A percentile compares a stretch with the other conserved stretches of the same genome.
Conservation (phyloP, 352 stramenopile genomes). For the Phytophthora lateralis region DNA sequence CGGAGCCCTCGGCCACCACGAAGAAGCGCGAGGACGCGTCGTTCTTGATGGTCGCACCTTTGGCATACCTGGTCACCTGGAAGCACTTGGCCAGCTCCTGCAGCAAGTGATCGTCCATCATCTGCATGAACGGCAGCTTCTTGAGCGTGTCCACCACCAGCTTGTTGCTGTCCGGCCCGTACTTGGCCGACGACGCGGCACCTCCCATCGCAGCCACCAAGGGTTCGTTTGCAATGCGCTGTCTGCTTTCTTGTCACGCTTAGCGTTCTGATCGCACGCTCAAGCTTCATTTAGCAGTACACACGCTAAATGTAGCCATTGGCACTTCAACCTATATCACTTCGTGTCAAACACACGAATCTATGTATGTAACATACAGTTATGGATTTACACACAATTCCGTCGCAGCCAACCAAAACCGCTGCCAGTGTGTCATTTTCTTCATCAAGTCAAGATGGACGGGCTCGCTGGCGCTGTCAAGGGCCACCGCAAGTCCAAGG, state of each 20-base stretch:
- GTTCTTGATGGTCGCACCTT: slow-evolving; percentile 52
- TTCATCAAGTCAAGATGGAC: slow-evolving; percentile 35
- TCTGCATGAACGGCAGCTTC: slow-evolving; percentile 68
- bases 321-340: slow-evolving; percentile 15
- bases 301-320: background rate
- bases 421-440: slow-evolving; percentile 15
- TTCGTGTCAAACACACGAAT: background rate
- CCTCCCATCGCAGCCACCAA: slow-evolving; percentile 11
- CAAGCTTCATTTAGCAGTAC: slow-evolving; percentile 1
- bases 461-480: slow-evolving; percentile 48
- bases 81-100: slow-evolving; percentile 69
- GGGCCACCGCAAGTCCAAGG: slow-evolving; percentile 85
- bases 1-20: slow-evolving; percentile 57
- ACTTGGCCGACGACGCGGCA: slow-evolving; percentile 18
- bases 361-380: background rate
- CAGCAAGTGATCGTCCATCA: slow-evolving; percentile 60
- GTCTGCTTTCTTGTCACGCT: background rate
- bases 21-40: slow-evolving; percentile 48
- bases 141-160: slow-evolving; percentile 49
- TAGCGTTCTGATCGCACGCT: background rate
- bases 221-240: background rate
- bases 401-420: slow-evolving; percentile 28
- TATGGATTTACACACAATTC: slow-evolving; percentile 7
- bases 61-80: slow-evolving; percentile 46
- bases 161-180: slow-evolving; percentile 25